Conservation (phyloP, 2,329 filamentous ascomycete genomes). For the Nothopassalora personata region DNA sequence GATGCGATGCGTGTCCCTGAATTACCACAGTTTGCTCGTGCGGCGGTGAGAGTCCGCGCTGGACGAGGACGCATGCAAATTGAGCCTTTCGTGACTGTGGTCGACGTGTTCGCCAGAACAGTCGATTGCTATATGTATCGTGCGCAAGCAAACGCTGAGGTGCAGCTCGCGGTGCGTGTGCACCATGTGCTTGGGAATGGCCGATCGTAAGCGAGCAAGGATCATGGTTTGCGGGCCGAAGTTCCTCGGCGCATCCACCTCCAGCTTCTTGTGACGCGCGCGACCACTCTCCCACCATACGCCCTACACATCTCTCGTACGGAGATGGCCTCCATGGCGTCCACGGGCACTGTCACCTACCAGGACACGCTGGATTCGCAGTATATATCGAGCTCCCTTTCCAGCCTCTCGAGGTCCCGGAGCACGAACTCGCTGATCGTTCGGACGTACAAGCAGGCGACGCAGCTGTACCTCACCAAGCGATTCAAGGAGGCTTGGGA, state of each 20-base stretch:
- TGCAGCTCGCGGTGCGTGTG: neutral
- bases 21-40: neutral
- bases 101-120: neutral
- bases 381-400: slow-evolving; percentile 61
- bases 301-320: neutral
- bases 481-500: slow-evolving; percentile 84
- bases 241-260: neutral
- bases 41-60: neutral
- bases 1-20: slow-evolving; percentile 4
- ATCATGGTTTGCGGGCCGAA: neutral
- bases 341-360: slow-evolving; percentile 41
- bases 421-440: slow-evolving; percentile 69
- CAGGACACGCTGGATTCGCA: slow-evolving; percentile 51
- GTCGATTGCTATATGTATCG: neutral
- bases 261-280: neutral
- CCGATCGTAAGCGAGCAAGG: neutral
- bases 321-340: slow-evolving; percentile 29
- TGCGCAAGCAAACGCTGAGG: neutral
- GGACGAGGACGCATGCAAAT: neutral
- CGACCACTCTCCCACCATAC: neutral
- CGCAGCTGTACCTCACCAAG: slow-evolving; percentile 89
- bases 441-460: slow-evolving; percentile 89
- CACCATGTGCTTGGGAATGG: neutral
- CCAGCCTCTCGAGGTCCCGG: slow-evolving; percentile 62
- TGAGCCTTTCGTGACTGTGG: slow-evolving; percentile 1